A percentile compares a stretch with the other conserved stretches of the same genome.
Conservation (phyloP, 1,284 basidiomycete species). For the Cutaneotrichosporon sp. region DNA sequence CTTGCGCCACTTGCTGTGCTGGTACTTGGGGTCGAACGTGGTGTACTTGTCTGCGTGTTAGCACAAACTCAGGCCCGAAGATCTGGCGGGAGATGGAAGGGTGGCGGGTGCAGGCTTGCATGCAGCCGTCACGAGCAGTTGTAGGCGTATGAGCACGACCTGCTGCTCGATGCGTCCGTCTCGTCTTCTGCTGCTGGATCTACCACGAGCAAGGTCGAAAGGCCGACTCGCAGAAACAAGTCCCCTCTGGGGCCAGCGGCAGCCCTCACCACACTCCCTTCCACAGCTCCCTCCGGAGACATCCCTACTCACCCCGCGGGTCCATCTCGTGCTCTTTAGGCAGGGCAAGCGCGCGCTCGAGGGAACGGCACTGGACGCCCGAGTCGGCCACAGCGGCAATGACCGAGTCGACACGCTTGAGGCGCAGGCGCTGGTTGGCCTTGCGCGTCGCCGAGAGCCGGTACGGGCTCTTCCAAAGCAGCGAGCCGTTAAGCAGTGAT, state of each 20-base stretch:
- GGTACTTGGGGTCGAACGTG: conserved; percentile 68
- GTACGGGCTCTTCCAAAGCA: conserved; percentile 77
- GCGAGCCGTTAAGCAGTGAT: conserved; percentile 24
- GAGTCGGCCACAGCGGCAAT: conserved; percentile 78
- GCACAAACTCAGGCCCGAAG: too few relatives aligned
- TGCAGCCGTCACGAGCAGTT: too few relatives aligned
- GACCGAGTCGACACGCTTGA: conserved; percentile 88
- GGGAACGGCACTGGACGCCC: conserved; percentile 65
- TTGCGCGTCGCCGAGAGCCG: conserved; percentile 85
- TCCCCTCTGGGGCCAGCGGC: too few relatives aligned
- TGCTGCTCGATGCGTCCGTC: too few relatives aligned
- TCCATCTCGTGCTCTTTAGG: conserved; percentile 50
- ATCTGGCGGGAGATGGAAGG: too few relatives aligned
- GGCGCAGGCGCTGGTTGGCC: conserved; percentile 76
- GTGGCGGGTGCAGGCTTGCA: too few relatives aligned
- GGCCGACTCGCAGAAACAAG: too few relatives aligned
- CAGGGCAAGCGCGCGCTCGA: conserved; percentile 27
- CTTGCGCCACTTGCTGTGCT: conserved; percentile 63
- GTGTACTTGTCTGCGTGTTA: conserved; percentile 79
- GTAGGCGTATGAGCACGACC: too few relatives aligned
- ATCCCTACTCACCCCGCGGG: conserved; percentile 45
- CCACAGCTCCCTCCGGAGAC: neutral
- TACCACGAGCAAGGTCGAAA: too few relatives aligned
- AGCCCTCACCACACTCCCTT: neutral
- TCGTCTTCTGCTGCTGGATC: too few relatives aligned